These are phyloP conservation scores for Schwanniomyces pseudopolymorphus DNA, from an alignment of 805 yeast species.

Conservation along the genomic window DNA sequence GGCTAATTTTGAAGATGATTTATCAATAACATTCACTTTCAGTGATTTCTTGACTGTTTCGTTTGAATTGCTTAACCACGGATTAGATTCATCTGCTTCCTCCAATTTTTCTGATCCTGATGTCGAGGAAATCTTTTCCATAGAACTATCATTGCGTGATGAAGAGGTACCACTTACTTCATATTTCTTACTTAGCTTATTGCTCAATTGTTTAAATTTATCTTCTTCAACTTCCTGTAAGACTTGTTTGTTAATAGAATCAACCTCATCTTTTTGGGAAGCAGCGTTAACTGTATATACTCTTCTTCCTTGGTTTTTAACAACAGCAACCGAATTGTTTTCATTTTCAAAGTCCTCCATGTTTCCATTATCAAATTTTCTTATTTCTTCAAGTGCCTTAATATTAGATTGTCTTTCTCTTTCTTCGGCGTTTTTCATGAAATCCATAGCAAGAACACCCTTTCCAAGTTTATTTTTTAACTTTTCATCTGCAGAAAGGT, in stretches of 20 bases:
- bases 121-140: slow-evolving; percentile 9
- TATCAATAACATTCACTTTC: slow-evolving; percentile 30
- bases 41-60: slow-evolving; percentile 27
- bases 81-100: slow-evolving; percentile 25
- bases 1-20: slow-evolving; percentile 35
- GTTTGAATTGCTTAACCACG: slow-evolving; percentile 30
- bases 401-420: slow-evolving; percentile 60
- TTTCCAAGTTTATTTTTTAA: slow-evolving; percentile 58
- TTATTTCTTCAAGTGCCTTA: slow-evolving; percentile 50
- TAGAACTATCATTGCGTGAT: slow-evolving; percentile 6
- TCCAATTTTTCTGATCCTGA: slow-evolving; percentile 9
- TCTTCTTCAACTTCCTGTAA: slow-evolving; percentile 51
- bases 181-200: slow-evolving; percentile 31
- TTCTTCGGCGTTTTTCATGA: slow-evolving; percentile 88
- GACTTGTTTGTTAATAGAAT: slow-evolving; percentile 34
- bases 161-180: slow-evolving; percentile 13
- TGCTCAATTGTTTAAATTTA: slow-evolving; percentile 45
- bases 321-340: slow-evolving; percentile 46
- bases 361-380: slow-evolving; percentile 45
- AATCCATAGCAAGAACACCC: slow-evolving; percentile 92
- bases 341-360: slow-evolving; percentile 25
- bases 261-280: slow-evolving; percentile 34
- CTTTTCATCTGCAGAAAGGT: slow-evolving; percentile 34
- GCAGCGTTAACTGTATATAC: slow-evolving; percentile 66
- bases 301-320: slow-evolving; percentile 75